Evolutionary conservation across 192 early-diverging fungal genomes (phyloP), one percentile per base, ranked within the genome.

Genomic region (Coemansia guatemalensis): DNA sequence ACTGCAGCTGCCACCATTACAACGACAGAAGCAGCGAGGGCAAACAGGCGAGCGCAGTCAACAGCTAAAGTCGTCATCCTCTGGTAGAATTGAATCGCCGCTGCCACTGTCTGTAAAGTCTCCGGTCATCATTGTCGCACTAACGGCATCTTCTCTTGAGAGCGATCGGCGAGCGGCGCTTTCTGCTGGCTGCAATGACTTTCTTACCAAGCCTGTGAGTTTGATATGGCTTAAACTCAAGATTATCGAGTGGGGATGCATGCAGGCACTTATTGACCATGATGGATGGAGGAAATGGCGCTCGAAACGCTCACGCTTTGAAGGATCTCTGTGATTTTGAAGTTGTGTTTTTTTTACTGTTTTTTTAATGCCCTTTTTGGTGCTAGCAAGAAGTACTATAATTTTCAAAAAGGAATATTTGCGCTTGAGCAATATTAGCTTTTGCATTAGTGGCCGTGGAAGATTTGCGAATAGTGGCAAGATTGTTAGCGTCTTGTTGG

Each of bases 201-300:
- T 91, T 72, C 67, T 95, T 64, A 95, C 90, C 21, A 95, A 95
- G 65, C 93, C 93, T 0, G 87, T 93, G 14, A 87, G 86, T 65
- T 68, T 93, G 8, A 82, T 83, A 18, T 95, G 93, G 93, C 78
- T 95, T 23, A 87, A 88, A 71, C 84, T 86, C 48, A 94, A 94
- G 78, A 91, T 95, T 60, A 83, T 90, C 24, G 93, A 95, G 68
- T 95, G 93, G 93, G 93, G 92, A 1, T 89, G 89, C 65, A 95
- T 95, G 89, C 93, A 95, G 62, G 90, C 92, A 0, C 73, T 95
- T 23, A 94, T 95, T 57, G 92, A 95, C 69, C 89, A 92, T 60
- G 89, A 92, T 24, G 65, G 73, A 3, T 81, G 78, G 78, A 61
- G 66, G 23, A 67, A 67, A 52, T 81, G 78, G 78, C 65, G 73